Conservation (phyloP, 805 yeast genomes). For the Wickerhamomyces alni region DNA sequence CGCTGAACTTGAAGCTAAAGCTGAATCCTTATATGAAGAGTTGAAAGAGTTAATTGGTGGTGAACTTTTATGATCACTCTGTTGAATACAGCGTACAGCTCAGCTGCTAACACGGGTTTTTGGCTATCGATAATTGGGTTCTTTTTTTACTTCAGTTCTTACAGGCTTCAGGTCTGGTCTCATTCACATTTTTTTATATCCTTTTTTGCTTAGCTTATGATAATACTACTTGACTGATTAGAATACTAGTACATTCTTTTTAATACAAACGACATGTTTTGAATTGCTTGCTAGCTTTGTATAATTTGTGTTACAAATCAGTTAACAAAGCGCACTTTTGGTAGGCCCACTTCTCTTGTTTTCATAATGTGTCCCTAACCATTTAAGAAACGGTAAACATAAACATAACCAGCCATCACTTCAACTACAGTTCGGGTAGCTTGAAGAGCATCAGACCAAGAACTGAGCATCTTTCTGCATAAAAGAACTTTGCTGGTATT, state of each 20-base stretch:
- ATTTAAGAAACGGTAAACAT: no score
- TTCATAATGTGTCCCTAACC: no score
- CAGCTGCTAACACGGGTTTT: background rate
- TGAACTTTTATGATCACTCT: background rate
- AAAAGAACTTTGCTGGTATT: no score
- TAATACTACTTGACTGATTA: background rate
- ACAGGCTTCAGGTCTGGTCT: background rate
- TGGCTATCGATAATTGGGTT: background rate
- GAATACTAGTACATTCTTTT: background rate
- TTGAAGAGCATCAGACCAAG: no score
- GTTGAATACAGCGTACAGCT: background rate
- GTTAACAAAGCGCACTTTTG: no score
- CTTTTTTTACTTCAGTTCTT: background rate
- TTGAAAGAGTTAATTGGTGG: slow-evolving; percentile 5
- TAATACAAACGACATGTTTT: background rate
- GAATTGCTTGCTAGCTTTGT: no score
- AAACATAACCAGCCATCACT: no score
- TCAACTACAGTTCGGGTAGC: no score
- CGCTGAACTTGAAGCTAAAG: slow-evolving; percentile 16
- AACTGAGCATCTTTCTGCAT: no score
- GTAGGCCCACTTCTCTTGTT: no score
- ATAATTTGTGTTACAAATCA: no score
- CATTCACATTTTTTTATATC: background rate
- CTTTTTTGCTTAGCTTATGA: background rate
- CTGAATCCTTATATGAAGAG: slow-evolving; percentile 8